phyloP scores from a whole-genome alignment of 225 moss, liverwort and hornwort species.

The Physcomitrellopsis africana region DNA sequence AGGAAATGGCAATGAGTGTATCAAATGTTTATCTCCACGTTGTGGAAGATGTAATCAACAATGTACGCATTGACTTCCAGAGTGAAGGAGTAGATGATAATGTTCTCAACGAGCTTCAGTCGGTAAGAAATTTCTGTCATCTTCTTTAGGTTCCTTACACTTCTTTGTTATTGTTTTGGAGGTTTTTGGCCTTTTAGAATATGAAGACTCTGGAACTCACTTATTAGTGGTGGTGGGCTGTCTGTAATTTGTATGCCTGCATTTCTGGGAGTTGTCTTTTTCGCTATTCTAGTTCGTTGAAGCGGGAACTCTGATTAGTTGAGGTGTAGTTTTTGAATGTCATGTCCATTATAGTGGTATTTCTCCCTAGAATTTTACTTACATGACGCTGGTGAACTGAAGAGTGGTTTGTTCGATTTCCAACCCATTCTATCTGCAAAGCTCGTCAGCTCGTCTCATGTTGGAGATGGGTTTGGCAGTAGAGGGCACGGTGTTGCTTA shows the following conservation, averaged over 20 bases:
- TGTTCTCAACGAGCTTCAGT: constrained; percentile 85
- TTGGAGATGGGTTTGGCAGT: too few relatives aligned
- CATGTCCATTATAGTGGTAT: background rate
- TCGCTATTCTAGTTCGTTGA: background rate
- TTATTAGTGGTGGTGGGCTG: background rate
- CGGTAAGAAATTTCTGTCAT: constrained; percentile 46
- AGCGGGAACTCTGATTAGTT: background rate
- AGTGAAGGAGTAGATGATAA: constrained; percentile 92
- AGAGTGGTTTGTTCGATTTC: background rate
- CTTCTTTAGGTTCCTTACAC: background rate
- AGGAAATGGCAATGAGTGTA: constrained; percentile 71
- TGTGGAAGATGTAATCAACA: constrained; percentile 92
- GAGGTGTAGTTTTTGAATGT: background rate
- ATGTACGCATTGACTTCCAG: constrained; percentile 80
- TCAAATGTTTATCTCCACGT: constrained; percentile 82
- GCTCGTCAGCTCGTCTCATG: too few relatives aligned
- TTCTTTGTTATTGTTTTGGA: background rate
- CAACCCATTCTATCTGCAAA: too few relatives aligned
- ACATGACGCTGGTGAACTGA: background rate
- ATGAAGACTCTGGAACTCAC: background rate
- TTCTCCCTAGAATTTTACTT: too few relatives aligned
- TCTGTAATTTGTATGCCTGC: background rate
- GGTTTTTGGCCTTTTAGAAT: background rate
- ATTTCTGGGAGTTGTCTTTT: background rate
- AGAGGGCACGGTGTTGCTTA: too few relatives aligned